Conservation (phyloP, 106 monocot species). For the Dendrobium officinale region DNA sequence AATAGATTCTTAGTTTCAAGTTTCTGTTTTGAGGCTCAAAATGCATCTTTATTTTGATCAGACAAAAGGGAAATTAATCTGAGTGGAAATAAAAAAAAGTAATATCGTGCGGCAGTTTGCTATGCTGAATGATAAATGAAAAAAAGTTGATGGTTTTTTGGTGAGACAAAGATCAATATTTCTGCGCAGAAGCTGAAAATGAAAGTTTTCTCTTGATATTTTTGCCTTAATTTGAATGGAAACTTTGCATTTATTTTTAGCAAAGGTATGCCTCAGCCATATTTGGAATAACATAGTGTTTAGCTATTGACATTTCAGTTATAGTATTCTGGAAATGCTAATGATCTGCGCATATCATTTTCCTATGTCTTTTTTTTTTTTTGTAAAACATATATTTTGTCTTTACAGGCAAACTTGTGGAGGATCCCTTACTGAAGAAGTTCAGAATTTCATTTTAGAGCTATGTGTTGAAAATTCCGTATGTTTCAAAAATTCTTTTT, state of each 20-base stretch:
- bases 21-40: neutral
- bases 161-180: no score
- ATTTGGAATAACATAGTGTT: neutral
- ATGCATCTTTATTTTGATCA: neutral
- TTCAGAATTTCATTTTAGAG: constrained; percentile 7
- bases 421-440: constrained; percentile 5
- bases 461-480: constrained; percentile 5
- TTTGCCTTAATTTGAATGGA: neutral
- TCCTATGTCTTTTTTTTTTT: neutral
- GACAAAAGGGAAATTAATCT: neutral
- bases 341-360: neutral
- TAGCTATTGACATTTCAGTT: neutral
- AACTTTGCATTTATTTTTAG: neutral
- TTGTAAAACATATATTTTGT: neutral
- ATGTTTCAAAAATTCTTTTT: neutral
- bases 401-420: neutral
- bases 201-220: no score
- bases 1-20: neutral
- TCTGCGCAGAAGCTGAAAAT: no score
- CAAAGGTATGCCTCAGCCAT: neutral
- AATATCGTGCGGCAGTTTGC: no score
- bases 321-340: neutral
- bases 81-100: neutral
- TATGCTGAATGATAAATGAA: no score
- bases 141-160: no score